Evolutionary conservation across 805 yeast genomes (phyloP), one percentile per base, ranked within the genome.

Genomic region (Myxozyma monticola): DNA sequence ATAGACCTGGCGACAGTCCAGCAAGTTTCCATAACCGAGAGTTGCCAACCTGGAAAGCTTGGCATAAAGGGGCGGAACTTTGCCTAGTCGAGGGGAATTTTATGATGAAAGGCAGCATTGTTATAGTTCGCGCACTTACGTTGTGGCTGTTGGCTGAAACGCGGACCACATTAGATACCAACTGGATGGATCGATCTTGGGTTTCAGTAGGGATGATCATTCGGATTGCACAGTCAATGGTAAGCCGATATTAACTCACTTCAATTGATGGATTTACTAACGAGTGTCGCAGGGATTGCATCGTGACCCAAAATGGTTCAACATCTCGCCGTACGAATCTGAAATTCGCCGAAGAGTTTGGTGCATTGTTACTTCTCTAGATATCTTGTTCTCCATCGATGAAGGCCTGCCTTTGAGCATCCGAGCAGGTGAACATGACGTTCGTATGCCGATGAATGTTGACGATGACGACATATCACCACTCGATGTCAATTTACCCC

Each of bases 251-350:
- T 4, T 29, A 2, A n/a, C 20, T 29, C 1, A 33, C 14, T 33
- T 7, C 14, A n/a, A 33, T n/a, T 6, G 7, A 8, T 6, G 8
- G n/a, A n/a, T 33, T 33, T 33, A 14, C 6, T 18, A 45, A 24
- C n/a, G n/a, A n/a, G n/a, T 24, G 10, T 15, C 29, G 17, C 21
- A 49, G 54, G 70, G 70, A 8, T 51, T 66, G n/a, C 69, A 66
- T 45, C 56, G 70, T 18, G 70, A 66, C 42, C 68, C 70, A 6
- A 60, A 60, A 25, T 65, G 67, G 66, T 66, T 66, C 51, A 55
- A 49, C 26, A 45, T 66, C 42, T 49, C 66, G 8, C 58, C 61
- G 8, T 65, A 60, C 37, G 68, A 66, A 37, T 57, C 63, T 4
- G 69, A 66, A 29, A 56, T 57, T 34, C 48, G 69, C 24, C 49